Evolutionary conservation across 306 rosid genomes (phyloP), one percentile per base, ranked within the genome.

Genomic region (Biancaea sappan): DNA sequence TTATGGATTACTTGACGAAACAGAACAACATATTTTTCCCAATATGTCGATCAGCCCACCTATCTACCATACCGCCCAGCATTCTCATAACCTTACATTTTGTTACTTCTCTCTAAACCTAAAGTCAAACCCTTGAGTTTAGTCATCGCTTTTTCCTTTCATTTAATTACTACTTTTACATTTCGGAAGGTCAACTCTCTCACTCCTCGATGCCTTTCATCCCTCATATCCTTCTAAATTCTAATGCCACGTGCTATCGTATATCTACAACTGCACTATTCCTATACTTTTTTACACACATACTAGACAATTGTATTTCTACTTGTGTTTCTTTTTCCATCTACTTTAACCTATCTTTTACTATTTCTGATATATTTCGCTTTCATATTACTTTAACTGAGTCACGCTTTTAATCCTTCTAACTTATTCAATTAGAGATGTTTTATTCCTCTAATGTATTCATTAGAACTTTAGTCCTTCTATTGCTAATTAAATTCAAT

Each of bases 51-150:
- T 75, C 28, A 65, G 77, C 34, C 66, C 73, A 76, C 59, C 52
- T 74, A 83, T 81, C 89, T 57, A 85, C 83, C 85, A 8, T 79
- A 83, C 85, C 85, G 63, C 35, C 86, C 88, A 78, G 65, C 61
- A 54, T 74, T 76, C 50, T 64, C 1, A 73, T 37, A 0, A 38
- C n/a, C n/a, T n/a, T n/a, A n/a, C n/a, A n/a, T n/a, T n/a, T n/a
- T n/a, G n/a, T 15, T 24, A 37, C 32, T 9, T 14, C 7, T 47
- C 11, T 4, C 22, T 25, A 22, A 57, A 53, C 31, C 62, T n/a
- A 76, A 66, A 43, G 87, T 79, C 88, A 81, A 79, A 69, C 76
- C 44, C 40, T 8, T 10, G 53, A 19, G 56, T 35, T 57, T 51
- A 73, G 54, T 41, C 29, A 6, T 72, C 69, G 8, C 38, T 54